Base-by-base conservation (phyloP, 2,329 filamentous ascomycete genomes). In the Davidsoniella neocaledoniae region DNA sequence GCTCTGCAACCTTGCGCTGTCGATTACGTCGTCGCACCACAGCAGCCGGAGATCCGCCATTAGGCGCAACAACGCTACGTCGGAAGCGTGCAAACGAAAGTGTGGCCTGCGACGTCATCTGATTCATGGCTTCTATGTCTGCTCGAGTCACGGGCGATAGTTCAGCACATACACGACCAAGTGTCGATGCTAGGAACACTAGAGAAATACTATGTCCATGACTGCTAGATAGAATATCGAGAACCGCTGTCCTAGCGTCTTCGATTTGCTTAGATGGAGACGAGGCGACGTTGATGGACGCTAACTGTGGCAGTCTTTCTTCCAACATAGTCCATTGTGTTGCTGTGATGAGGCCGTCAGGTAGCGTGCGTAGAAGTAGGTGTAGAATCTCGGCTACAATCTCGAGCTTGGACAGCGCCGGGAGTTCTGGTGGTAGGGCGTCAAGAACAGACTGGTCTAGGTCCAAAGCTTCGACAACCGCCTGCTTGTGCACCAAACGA, bases 191-290 rank as follows among this genome's bases (percentile, higher is more conserved):
- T 14, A 95, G 67, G 55, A 95, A 87, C 2, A 94, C 83, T 59
- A 95, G 94, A 0, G 83, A 83, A 50, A 94, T 88, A 60, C 86
- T 91, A 64, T 94, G 83, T 46, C 81, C 81, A 0, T 86, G 83
- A 0, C 77, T 73, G 2, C 74, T 68, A 0, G 81, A 74, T 2
- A 95, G 71, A 2, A 81, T 73, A 56, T 95, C 88, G 4, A 94
- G 74, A 1, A 91, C 62, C 2, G 65, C 59, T 0, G 63, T 64
- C 59, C 74, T 76, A 56, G 68, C 64, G 37, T 73, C 65, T 17
- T 73, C 66, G 10, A 57, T 23, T 8, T 55, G 52, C 2, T 55
- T 14, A 1, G 57, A 44, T 3, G 55, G 49, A 6, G 53, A 16
- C 54, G 56, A 8, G 25, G 50, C 51, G 33, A 41, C 21, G 4